phyloP scores from a whole-genome alignment of 495 filamentous ascomycete species.

The Penicillium soppii region DNA sequence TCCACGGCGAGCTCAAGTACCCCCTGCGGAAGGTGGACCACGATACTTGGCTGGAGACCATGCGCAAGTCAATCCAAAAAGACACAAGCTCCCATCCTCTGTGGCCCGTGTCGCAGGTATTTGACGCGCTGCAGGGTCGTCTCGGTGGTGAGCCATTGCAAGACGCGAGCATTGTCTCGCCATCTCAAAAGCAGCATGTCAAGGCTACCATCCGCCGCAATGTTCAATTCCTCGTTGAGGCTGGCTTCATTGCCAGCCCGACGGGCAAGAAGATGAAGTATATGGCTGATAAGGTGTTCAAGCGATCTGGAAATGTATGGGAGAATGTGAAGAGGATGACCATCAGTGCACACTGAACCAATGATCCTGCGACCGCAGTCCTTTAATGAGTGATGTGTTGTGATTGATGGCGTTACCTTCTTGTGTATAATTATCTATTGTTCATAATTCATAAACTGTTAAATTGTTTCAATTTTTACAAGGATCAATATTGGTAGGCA shows the following conservation, averaged over 20 bases:
- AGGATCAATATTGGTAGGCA: too few relatives aligned
- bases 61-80: constrained; percentile 16
- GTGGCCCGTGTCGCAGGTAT: constrained; percentile 28
- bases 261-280: constrained; percentile 16
- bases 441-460: background rate
- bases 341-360: background rate
- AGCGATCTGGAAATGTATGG: constrained; percentile 18
- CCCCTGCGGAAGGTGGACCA: constrained; percentile 12
- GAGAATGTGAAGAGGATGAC: constrained; percentile 17
- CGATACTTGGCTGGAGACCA: constrained; percentile 13
- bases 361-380: background rate
- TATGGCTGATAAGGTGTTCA: constrained; percentile 18
- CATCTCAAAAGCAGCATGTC: constrained; percentile 12
- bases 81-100: constrained; percentile 22
- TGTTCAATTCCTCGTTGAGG: constrained; percentile 22
- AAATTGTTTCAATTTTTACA: too few relatives aligned
- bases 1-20: constrained; percentile 18
- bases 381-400: background rate
- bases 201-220: constrained; percentile 20
- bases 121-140: constrained; percentile 23
- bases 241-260: constrained; percentile 22
- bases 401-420: background rate
- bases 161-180: constrained; percentile 9
- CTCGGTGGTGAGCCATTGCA: constrained; percentile 15
- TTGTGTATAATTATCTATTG: background rate